Evolutionary conservation across 805 yeast genomes (phyloP), one percentile per base, ranked within the genome.

Genomic region (Teunomyces pallodes): DNA sequence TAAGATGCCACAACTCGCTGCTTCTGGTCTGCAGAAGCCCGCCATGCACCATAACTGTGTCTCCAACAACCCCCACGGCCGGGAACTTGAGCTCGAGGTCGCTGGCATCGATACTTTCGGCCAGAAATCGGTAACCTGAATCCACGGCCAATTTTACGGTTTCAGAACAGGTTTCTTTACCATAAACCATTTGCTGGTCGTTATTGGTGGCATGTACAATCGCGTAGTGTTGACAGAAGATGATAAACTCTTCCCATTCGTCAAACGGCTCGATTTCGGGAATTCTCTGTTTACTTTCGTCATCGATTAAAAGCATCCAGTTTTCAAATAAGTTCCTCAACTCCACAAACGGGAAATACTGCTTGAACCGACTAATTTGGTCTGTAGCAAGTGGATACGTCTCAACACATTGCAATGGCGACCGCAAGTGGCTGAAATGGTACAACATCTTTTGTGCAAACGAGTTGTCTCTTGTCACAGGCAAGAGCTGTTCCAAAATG

Each of bases 231-330:
- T 86, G 92, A 48, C 88, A 80, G 58, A 86, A 87, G 10, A 85
- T 59, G 27, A 83, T 75, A 53, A 87, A 87, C 63, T 87, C 96
- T 65, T 87, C 96, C 81, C 87, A 79, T 65, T 88, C 96, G 62
- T 88, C 96, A 64, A 87, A 88, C 3, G 80, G 79, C 60, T 87
- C 95, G 16, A 86, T 72, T 0, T 58, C 42, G 13, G 70, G 71
- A 7, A 88, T 74, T 36, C 64, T 61, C 0, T 46, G 39, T 54
- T 77, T 80, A 5, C 67, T 58, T 0, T 67, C 69, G 2, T 52
- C 52, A 4, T 72, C 61, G 1, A 83, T 66, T 16, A 75, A 61
- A 7, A 66, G 54, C 2, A 46, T 29, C 95, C 95, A 88, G 53
- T 79, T 77, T 29, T 77, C 77, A 46, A 76, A 70, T 54, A 88